Evolutionary conservation across 768 basidiomycete genomes (phyloP), one percentile per base, ranked within the genome.

Genomic region (Amanita exitialis): DNA sequence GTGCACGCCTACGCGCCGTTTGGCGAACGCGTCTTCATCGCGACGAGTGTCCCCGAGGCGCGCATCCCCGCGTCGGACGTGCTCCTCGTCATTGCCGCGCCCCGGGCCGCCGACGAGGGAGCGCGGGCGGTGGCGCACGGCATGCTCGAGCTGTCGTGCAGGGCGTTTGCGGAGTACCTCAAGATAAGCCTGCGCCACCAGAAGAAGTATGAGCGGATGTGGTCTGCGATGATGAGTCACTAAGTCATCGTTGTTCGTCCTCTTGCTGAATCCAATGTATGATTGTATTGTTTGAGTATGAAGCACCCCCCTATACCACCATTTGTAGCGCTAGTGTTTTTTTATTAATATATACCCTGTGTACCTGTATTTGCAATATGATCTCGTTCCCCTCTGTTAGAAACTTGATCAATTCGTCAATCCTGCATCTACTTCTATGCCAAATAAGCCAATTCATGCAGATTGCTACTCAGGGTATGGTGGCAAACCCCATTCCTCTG

Each of bases 401-500:
- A n/a, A n/a, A n/a, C n/a, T n/a, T n/a, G n/a, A n/a, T n/a, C n/a
- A n/a, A n/a, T n/a, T n/a, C n/a, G n/a, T n/a, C n/a, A n/a, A n/a
- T n/a, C n/a, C n/a, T n/a, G n/a, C n/a, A n/a, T n/a, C n/a, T n/a
- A n/a, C n/a, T 32, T 10, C 16, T 32, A 44, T 10, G 6, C 16
- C 0, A 3, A 10, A n/a, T n/a, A n/a, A n/a, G n/a, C n/a, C n/a
- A n/a, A n/a, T n/a, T n/a, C n/a, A n/a, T n/a, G n/a, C n/a, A n/a
- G n/a, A n/a, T n/a, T n/a, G n/a, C n/a, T n/a, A n/a, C n/a, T n/a
- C n/a, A n/a, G n/a, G n/a, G 21, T 84, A 91, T 9, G 86, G 75
- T 16, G 90, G 90, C 25, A 92, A 69, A 2, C 88, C 90, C 87
- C 88, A 93, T 36, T 83, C 70, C 55, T 88, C 83, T 0, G 90